phyloP scores from a whole-genome alignment of 495 filamentous ascomycete species.

The Penicillium robsamsonii region DNA sequence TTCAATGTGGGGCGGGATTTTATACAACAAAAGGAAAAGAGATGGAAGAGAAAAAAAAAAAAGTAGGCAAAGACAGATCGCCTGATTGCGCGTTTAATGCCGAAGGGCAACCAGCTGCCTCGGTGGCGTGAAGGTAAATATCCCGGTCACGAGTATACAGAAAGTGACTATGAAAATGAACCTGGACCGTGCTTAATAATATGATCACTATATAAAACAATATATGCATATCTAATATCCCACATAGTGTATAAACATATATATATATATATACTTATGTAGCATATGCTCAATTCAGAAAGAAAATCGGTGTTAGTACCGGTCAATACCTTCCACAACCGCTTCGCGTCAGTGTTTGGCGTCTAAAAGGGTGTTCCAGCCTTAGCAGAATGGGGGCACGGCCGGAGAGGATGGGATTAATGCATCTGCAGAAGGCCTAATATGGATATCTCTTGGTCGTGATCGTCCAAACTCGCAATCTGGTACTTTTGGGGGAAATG shows the following conservation, averaged over 20 bases:
- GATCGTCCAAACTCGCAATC: slow-evolving; percentile 11
- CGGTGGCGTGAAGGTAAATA: slow-evolving; percentile 10
- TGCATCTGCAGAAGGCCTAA: slow-evolving; percentile 14
- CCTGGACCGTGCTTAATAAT: neutral
- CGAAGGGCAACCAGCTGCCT: slow-evolving; percentile 1
- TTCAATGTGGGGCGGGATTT: slow-evolving; percentile 4
- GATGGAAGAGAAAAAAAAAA: neutral
- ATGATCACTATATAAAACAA: too few relatives aligned
- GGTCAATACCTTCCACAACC: slow-evolving; percentile 4
- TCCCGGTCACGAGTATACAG: neutral
- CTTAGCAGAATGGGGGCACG: slow-evolving; percentile 19
- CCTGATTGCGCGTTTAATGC: neutral
- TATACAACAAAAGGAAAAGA: neutral
- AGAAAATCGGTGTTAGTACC: too few relatives aligned
- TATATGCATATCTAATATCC: neutral
- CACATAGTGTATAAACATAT: too few relatives aligned
- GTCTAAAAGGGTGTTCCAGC: slow-evolving; percentile 22
- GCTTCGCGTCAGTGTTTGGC: slow-evolving; percentile 25
- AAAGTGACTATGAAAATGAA: neutral
- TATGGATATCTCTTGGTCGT: slow-evolving; percentile 2
- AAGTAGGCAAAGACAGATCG: neutral
- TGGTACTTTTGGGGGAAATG: neutral
- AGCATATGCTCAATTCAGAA: neutral
- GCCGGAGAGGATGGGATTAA: slow-evolving; percentile 4
- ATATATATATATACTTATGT: too few relatives aligned